Conservation (phyloP, 345 rosid species). For the Aquilaria yunnanensis region DNA sequence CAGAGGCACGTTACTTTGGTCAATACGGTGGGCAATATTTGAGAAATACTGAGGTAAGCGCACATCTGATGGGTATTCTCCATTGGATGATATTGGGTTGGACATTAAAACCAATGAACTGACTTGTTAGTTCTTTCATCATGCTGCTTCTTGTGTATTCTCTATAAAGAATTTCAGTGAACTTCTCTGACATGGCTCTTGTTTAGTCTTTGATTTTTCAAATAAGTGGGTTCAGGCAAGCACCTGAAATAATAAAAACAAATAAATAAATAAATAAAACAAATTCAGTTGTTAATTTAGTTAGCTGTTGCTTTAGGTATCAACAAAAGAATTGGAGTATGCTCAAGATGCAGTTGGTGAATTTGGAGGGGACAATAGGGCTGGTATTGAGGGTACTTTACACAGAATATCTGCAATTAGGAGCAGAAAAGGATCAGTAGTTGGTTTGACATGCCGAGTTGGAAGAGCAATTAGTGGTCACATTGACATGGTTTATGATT, state of each 20-base stretch:
- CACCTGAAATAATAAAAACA: no score
- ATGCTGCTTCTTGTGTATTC: no score
- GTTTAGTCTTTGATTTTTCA: no score
- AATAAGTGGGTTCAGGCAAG: no score
- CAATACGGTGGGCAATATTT: constrained; percentile 46
- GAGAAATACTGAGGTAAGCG: constrained; percentile 44
- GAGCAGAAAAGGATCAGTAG: constrained; percentile 44
- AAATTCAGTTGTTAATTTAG: no score
- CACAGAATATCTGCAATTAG: constrained; percentile 63
- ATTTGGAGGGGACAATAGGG: constrained; percentile 57
- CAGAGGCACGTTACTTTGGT: constrained; percentile 60
- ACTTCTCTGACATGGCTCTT: no score
- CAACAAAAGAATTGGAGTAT: constrained; percentile 51
- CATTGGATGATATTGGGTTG: no score
- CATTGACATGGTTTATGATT: constrained; percentile 54
- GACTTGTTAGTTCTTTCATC: no score
- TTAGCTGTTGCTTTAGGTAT: constrained; percentile 30
- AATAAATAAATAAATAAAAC: no score
- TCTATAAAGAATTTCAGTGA: no score
- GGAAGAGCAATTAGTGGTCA: constrained; percentile 65
- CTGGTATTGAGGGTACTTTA: constrained; percentile 66
- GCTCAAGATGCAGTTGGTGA: constrained; percentile 53
- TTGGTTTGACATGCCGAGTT: constrained; percentile 62
- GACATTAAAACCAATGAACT: no score
- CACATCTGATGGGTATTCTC: not conserved